Evolutionary conservation across 1,139 yeast species (phyloP).

Genomic region (Entelexis paramagnoliae): DNA sequence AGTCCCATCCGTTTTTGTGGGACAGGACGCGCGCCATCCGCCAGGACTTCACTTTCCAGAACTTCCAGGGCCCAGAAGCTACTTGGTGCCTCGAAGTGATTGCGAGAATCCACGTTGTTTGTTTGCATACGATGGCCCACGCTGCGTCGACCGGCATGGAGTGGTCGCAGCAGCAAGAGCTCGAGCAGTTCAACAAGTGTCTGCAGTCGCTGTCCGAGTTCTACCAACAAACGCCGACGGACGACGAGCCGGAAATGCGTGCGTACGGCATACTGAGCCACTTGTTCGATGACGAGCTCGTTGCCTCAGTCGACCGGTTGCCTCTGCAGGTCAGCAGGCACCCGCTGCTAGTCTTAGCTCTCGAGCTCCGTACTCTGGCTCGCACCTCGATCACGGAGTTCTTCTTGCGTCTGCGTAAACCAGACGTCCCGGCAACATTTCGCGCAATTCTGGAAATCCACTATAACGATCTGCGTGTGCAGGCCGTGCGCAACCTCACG

Average conservation of each 20-base stretch:
- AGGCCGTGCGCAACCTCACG: conserved; percentile 35
- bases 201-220: conserved; percentile 81
- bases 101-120: conserved; percentile 75
- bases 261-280: conserved; percentile 78
- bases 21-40: conserved; percentile 96
- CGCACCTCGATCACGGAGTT: conserved; percentile 45
- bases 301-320: conserved; percentile 58
- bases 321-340: conserved; percentile 51
- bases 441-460: conserved; percentile 72
- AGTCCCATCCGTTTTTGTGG: conserved; percentile 90
- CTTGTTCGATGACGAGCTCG: conserved; percentile 74
- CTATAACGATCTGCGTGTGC: conserved; percentile 63
- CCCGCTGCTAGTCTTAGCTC: conserved; percentile 56
- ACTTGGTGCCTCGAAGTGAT: conserved; percentile 86
- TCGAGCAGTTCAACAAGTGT: conserved; percentile 89
- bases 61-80: conserved; percentile 88
- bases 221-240: conserved; percentile 57
- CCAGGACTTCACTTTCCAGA: conserved; percentile 94
- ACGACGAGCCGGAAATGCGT: conserved; percentile 81
- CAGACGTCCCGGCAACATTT: conserved; percentile 57
- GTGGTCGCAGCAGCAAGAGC: conserved; percentile 87
- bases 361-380: conserved; percentile 55
- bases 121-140: conserved; percentile 80
- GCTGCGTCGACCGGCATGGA: conserved; percentile 40
- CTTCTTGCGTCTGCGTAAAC: conserved; percentile 41